Conservation (phyloP, 2,329 filamentous ascomycete genomes). For the Calonectria pauciramosa region DNA sequence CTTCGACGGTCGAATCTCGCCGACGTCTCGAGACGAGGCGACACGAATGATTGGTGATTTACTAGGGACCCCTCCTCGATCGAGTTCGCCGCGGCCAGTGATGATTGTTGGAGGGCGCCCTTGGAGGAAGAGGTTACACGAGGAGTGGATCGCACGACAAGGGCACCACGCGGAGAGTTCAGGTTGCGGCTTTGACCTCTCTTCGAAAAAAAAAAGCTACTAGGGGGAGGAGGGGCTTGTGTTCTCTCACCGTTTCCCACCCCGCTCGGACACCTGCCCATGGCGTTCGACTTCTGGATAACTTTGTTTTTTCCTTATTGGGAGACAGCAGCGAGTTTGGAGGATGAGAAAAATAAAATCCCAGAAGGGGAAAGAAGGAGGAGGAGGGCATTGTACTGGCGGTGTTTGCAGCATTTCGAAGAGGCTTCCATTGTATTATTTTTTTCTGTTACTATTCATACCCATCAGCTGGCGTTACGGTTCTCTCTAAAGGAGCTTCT, state of each 20-base stretch:
- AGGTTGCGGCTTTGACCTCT: conserved; percentile 31
- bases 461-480: conserved; percentile 25
- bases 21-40: neutral
- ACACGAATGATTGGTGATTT: neutral
- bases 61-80: neutral
- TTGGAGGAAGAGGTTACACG: conserved; percentile 19
- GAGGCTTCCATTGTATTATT: neutral
- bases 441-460: conserved; percentile 13
- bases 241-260: conserved; percentile 25
- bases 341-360: neutral
- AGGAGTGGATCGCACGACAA: conserved; percentile 22
- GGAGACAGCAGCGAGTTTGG: neutral
- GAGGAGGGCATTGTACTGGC: neutral
- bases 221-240: conserved; percentile 20
- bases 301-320: neutral
- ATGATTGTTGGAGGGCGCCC: conserved; percentile 3
- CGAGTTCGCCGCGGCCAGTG: conserved; percentile 1
- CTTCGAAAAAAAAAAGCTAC: conserved; percentile 7
- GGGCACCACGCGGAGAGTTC: conserved; percentile 27
- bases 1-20: conserved; percentile 6
- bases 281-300: conserved; percentile 5
- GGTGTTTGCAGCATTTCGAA: conserved; percentile 18
- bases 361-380: neutral
- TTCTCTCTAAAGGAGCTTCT: neutral
- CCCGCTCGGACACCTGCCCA: conserved; percentile 27